Conservation (phyloP, 306 rosid genomes). For the Hippophae gyantsensis region DNA sequence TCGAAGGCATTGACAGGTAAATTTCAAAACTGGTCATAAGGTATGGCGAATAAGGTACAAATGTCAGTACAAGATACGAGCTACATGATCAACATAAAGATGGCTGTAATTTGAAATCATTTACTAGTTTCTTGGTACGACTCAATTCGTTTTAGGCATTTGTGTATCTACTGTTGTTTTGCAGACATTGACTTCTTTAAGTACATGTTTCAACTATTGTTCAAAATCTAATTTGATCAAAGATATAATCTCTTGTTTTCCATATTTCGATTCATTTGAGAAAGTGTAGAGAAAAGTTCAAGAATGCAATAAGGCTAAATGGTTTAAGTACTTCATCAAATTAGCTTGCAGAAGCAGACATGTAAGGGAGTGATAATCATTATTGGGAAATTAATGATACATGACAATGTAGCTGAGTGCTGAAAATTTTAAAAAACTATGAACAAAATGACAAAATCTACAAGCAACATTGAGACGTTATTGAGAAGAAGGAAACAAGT, state of each 20-base stretch:
- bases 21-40: conserved; percentile 17
- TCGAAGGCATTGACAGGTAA: conserved; percentile 85
- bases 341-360: too few relatives aligned
- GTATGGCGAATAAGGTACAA: conserved; percentile 14
- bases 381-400: too few relatives aligned
- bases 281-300: too few relatives aligned
- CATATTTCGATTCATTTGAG: too few relatives aligned
- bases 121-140: conserved; percentile 27
- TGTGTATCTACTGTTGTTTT: conserved; percentile 27
- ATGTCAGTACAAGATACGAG: conserved; percentile 21
- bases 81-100: conserved; percentile 4
- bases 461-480: background rate
- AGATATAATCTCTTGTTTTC: background rate
- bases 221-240: background rate
- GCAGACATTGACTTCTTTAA: conserved; percentile 4
- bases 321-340: too few relatives aligned
- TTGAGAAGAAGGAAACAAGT: too few relatives aligned
- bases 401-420: background rate
- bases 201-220: background rate
- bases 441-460: background rate
- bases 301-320: too few relatives aligned
- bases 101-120: conserved; percentile 23
- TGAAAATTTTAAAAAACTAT: background rate
- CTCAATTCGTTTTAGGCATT: conserved; percentile 28
- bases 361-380: too few relatives aligned